A percentile compares a stretch with the other conserved stretches of the same genome.
phyloP scores from a whole-genome alignment of 1,139 yeast species.

The Casaregolazyma suthepensis region DNA sequence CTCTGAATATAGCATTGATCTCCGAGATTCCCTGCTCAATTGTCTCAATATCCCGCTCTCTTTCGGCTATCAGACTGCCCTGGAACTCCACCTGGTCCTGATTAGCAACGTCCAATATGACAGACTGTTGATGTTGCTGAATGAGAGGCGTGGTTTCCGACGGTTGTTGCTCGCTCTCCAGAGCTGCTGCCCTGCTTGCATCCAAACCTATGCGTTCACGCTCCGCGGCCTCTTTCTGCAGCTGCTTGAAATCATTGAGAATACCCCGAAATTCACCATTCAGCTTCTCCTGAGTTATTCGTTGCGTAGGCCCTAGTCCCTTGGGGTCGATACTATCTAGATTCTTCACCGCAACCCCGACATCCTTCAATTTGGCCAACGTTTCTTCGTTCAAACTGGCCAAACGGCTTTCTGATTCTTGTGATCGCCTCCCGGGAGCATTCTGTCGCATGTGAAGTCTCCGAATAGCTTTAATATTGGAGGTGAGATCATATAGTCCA shows the following conservation, averaged over 20 bases:
- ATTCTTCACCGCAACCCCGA: constrained; percentile 20
- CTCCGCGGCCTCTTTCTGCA: constrained; percentile 32
- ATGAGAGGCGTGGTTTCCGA: constrained; percentile 27
- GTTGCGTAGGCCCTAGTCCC: constrained; percentile 20
- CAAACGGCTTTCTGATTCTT: constrained; percentile 14
- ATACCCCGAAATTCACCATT: constrained; percentile 40
- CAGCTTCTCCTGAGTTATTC: constrained; percentile 38
- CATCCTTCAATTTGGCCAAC: constrained; percentile 17
- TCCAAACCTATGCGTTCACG: constrained; percentile 27
- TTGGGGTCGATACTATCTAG: constrained; percentile 14
- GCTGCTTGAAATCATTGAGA: constrained; percentile 34
- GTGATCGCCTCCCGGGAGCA: constrained; percentile 8
- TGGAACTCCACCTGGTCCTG: constrained; percentile 75
- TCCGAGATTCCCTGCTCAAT: constrained; percentile 76
- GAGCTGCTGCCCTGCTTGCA: constrained; percentile 30
- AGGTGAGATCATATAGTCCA: constrained; percentile 20
- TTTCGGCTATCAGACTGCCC: constrained; percentile 57
- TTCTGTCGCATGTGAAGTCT: constrained; percentile 14
- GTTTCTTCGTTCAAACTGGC: constrained; percentile 19
- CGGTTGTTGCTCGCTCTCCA: constrained; percentile 29
- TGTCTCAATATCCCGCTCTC: constrained; percentile 65
- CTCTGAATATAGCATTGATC: constrained; percentile 78
- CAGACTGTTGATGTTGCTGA: constrained; percentile 35
- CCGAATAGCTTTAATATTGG: constrained; percentile 19
- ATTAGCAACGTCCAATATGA: constrained; percentile 36